These are phyloP conservation scores for Hypoxylon sp. DNA, from an alignment of 2,329 filamentous ascomycete genomes.

Conservation along the genomic window DNA sequence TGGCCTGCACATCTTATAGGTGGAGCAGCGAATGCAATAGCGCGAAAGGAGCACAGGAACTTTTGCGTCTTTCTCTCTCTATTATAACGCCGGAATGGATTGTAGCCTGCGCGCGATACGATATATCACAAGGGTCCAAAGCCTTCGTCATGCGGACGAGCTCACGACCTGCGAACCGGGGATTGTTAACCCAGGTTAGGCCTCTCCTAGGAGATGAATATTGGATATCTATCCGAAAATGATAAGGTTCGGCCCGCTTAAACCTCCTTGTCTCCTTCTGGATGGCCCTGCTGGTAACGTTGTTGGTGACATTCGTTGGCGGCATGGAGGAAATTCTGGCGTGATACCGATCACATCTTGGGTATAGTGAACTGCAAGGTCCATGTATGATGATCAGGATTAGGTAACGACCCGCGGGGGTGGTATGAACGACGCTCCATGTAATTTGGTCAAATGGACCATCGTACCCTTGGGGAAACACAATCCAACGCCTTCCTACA, in stretches of 20 bases:
- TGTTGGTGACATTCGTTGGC: not conserved
- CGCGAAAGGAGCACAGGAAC: not conserved
- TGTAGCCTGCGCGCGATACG: not conserved
- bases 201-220: not conserved
- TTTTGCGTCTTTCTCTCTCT: constrained; percentile 3
- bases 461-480: not conserved
- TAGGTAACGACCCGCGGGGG: constrained; percentile 9
- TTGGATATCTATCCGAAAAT: not conserved
- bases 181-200: not conserved
- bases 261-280: not conserved
- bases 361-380: not conserved
- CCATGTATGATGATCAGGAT: not conserved
- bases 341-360: not conserved
- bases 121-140: not conserved
- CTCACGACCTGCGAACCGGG: not conserved
- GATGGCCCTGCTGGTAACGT: not conserved
- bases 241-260: constrained; percentile 13
- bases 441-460: constrained; percentile 2
- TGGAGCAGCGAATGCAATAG: constrained; percentile 10
- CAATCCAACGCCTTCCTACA: not conserved
- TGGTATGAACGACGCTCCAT: not conserved
- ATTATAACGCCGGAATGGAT: not conserved
- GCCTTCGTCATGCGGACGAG: not conserved
- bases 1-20: constrained; percentile 16
- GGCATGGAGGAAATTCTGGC: not conserved